Base-by-base conservation (phyloP, 371 early-diverging fungal genomes). In the Lichtheimia corymbifera region DNA sequence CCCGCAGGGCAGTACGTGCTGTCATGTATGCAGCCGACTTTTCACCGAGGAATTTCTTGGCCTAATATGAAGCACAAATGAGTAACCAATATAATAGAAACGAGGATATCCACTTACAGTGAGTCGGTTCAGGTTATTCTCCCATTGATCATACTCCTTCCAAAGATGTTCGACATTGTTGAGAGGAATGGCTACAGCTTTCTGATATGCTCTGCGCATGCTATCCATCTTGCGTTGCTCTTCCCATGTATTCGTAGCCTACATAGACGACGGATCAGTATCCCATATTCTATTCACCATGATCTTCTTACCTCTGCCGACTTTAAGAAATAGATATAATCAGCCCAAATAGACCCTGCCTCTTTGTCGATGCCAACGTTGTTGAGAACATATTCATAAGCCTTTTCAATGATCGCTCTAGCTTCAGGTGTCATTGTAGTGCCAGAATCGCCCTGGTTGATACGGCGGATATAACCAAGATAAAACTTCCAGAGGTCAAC, bases 111-210 rank as follows among this genome's bases (percentile, higher is more conserved):
- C 28, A 59, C 73, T 65, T 84, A 89, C 92, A 55, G 92, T 91
- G 61, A 91, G 68, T 66, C 92, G 86, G 73, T 92, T 95, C 35
- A 96, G 73, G 12, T 78, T 81, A 64, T 93, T 94, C 71, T 98
- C 98, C 84, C 93, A 97, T 43, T 84, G 74, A 73, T 98, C 98
- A 70, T 95, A 98, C 50, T 95, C 92, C 54, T 93, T 93, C 98
- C 98, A 98, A 9, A 98, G 82, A 58, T 87, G 84, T 56, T 97
- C 97, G 5, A 97, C 83, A 54, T 93, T 90, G 57, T 84, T 77
- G 45, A 94, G 63, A 0, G 97, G 97, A 25, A 94, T 92, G 12
- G 86, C 74, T 4, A 96, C 85, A 4, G 96, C 98, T 41, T 85
- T 83, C 62, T 95, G 94, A 65, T 88, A 97, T 11, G 91, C 84